Conservation (phyloP, 139 green algal genomes). For the Closterium sp. region DNA sequence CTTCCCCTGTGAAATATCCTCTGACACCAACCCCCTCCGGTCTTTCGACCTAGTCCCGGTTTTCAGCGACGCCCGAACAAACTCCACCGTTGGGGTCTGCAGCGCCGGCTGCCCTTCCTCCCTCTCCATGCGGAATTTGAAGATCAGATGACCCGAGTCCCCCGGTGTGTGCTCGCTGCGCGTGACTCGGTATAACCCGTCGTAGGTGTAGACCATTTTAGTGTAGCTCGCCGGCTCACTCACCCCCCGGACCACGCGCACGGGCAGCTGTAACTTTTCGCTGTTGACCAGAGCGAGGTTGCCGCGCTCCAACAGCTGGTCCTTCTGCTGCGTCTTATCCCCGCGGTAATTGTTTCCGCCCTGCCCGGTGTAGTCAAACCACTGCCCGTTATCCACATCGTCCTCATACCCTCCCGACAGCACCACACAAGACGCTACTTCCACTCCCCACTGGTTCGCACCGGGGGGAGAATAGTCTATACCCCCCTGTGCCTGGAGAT, state of each 20-base stretch:
- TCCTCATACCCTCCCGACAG: slow-evolving; percentile 50
- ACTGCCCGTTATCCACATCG: slow-evolving; percentile 44
- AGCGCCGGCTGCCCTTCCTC: slow-evolving; percentile 28
- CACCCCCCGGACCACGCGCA: slow-evolving; percentile 33
- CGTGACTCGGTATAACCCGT: slow-evolving; percentile 42
- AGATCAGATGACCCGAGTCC: slow-evolving; percentile 14
- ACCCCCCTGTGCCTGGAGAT: slow-evolving; percentile 30
- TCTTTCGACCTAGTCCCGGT: not conserved
- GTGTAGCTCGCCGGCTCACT: slow-evolving; percentile 21
- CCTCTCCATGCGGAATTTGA: slow-evolving; percentile 37
- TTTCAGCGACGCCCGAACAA: slow-evolving; percentile 24
- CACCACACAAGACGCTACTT: slow-evolving; percentile 37
- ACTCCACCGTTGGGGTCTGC: slow-evolving; percentile 25
- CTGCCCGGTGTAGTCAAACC: slow-evolving; percentile 48
- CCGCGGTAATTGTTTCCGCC: slow-evolving; percentile 47
- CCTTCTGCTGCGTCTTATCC: slow-evolving; percentile 28
- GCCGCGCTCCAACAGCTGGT: slow-evolving; percentile 41
- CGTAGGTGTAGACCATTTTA: slow-evolving; percentile 45
- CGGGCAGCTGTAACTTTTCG: slow-evolving; percentile 38
- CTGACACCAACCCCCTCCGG: not conserved
- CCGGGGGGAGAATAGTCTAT: slow-evolving; percentile 16
- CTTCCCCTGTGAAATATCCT: slow-evolving; percentile 26
- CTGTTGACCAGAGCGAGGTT: slow-evolving; percentile 36
- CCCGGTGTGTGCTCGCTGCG: not conserved
- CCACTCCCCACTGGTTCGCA: not conserved